These are phyloP conservation scores for Phellinidium pouzarii DNA, from an alignment of 1,284 basidiomycete genomes.

Conservation along the genomic window DNA sequence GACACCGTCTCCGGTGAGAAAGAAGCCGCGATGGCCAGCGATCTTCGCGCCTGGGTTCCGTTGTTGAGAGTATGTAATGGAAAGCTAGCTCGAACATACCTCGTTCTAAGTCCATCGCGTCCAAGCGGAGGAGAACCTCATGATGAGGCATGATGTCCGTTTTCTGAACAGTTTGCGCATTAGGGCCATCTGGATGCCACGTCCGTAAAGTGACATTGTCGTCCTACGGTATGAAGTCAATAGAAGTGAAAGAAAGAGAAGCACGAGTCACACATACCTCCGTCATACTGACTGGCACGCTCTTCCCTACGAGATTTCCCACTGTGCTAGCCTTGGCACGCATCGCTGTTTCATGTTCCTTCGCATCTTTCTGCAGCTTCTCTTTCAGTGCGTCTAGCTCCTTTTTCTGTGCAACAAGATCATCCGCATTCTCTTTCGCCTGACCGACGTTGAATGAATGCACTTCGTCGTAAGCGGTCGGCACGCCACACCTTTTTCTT, in stretches of 20 bases:
- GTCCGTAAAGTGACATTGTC: conserved; percentile 80
- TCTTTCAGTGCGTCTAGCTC: conserved; percentile 76
- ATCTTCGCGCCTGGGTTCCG: conserved; percentile 73
- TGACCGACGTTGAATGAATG: conserved; percentile 27
- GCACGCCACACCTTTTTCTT: conserved; percentile 78
- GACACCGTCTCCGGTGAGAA: conserved; percentile 91
- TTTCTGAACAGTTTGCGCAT: conserved; percentile 52
- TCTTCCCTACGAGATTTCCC: conserved; percentile 90
- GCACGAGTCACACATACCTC: conserved; percentile 52
- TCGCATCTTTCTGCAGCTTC: conserved; percentile 66
- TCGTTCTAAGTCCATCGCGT: conserved; percentile 94
- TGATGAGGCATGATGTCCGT: conserved; percentile 89
- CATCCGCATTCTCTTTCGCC: conserved; percentile 89
- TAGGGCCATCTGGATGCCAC: conserved; percentile 84
- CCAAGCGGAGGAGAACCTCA: conserved; percentile 89
- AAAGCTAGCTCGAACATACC: conserved; percentile 40
- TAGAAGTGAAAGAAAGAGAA: not conserved
- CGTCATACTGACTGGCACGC: conserved; percentile 80
- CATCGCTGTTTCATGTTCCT: conserved; percentile 76
- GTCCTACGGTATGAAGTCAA: conserved; percentile 45
- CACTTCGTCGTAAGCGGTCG: not conserved
- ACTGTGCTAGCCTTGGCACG: conserved; percentile 75
- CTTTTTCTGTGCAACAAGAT: conserved; percentile 77
- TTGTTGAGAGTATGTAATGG: not conserved
- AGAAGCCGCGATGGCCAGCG: conserved; percentile 94